These are phyloP conservation scores for Xylariaceae sp. DNA, from an alignment of 2,329 filamentous ascomycete genomes.

Conservation along the genomic window DNA sequence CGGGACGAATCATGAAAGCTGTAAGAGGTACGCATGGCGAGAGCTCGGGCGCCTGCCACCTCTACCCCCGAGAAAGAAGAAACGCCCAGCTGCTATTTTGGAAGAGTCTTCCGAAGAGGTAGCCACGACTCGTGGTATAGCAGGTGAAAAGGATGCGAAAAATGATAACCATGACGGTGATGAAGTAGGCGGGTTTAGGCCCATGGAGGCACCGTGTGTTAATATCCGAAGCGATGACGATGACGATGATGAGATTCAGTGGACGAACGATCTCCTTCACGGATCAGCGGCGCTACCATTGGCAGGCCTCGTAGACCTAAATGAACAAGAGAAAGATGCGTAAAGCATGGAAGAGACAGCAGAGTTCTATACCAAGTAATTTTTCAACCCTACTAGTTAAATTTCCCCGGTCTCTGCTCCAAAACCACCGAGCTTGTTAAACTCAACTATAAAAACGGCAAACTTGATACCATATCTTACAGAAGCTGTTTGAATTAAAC, in stretches of 20 bases:
- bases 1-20: constrained; percentile 29
- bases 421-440: too few relatives aligned
- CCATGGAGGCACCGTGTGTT: constrained; percentile 2
- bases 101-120: neutral
- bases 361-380: too few relatives aligned
- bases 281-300: neutral
- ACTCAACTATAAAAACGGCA: too few relatives aligned
- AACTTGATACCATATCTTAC: too few relatives aligned
- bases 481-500: too few relatives aligned
- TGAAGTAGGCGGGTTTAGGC: neutral
- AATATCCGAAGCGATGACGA: constrained; percentile 6
- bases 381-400: too few relatives aligned
- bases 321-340: too few relatives aligned
- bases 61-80: neutral
- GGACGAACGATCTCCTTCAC: constrained; percentile 14
- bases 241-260: constrained; percentile 10
- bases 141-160: neutral
- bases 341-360: too few relatives aligned
- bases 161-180: neutral
- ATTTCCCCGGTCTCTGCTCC: too few relatives aligned
- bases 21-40: constrained; percentile 5
- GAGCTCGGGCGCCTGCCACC: neutral
- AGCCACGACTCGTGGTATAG: neutral
- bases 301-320: neutral
- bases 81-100: neutral